Evolutionary conservation across 257 asterid species (phyloP), one percentile per base, ranked within the genome.

Genomic region (Ilex aquifolium): DNA sequence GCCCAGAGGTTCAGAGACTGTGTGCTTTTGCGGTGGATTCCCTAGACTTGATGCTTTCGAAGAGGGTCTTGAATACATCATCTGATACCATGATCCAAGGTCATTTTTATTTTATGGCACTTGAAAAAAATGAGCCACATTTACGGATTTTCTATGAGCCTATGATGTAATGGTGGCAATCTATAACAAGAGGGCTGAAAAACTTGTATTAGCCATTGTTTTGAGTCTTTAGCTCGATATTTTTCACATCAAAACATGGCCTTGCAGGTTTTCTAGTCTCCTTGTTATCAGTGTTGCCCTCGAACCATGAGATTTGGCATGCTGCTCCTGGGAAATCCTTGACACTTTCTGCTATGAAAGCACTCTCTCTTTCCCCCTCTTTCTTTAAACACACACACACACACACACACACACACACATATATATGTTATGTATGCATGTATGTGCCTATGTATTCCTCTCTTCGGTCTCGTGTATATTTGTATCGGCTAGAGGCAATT

Each of bases 1-100:
- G 97, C 62, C 86, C 87, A 1, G 91, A 85, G 74, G 85, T 92
- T 79, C 97, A 87, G 83, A 70, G 74, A 58, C 82, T 87, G 4
- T 92, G 99, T 66, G 74, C 84, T 74, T 72, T 74, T 52, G 95
- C 94, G 13, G 63, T 89, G 31, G 91, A 85, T 63, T 79, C 84
- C 55, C 82, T 92, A 2, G 95, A 89, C 63, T 60, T 57, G 40
- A 70, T 80, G 61, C 79, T 72, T 66, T 74, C 89, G 55, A 57
- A 75, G 63, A 74, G 84, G 64, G 72, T 61, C 13, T 69, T 74
- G 46, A 70, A 69, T 69, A 36, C 67, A 39, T 72, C 75, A 46
- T 72, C 86, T 44, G 89, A 90, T 83, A 61, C 32, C 16, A 31
- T 63, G 61, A 16, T 53, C 62, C 64, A 66, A 72, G 61, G 71